Percentiles rank a stretch among this genome's conserved stretches.
phyloP scores from a whole-genome alignment of 768 basidiomycete species.

The Leccinum subgranulosum region DNA sequence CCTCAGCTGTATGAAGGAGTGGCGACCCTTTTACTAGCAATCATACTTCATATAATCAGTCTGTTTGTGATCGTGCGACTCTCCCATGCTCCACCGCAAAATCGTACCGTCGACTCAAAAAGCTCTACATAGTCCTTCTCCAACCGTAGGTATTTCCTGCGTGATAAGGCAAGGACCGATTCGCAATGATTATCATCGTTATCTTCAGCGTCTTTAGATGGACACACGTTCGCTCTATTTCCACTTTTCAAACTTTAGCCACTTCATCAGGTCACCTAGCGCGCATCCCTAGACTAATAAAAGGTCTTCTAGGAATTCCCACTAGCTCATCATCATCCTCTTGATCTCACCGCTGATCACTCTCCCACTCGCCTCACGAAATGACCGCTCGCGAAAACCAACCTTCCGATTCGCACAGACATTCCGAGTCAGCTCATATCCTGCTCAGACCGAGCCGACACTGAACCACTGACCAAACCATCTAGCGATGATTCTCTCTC shows the following conservation, averaged over 20 bases:
- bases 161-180: background rate
- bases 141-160: background rate
- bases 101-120: background rate
- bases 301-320: background rate
- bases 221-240: slow-evolving; percentile 4
- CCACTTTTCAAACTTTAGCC: slow-evolving; percentile 7
- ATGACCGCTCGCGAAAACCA: background rate
- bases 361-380: background rate
- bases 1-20: background rate
- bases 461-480: background rate
- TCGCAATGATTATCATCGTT: background rate
- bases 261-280: background rate
- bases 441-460: background rate
- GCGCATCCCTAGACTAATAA: slow-evolving; percentile 17
- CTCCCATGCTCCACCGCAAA: background rate
- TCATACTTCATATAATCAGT: background rate
- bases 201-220: slow-evolving; percentile 14
- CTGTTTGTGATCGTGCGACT: background rate
- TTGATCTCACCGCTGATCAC: background rate
- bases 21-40: background rate
- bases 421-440: background rate
- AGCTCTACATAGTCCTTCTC: no score
- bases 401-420: background rate
- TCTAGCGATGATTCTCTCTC: background rate
- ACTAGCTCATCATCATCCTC: background rate